Percentiles rank a stretch among this genome's conserved stretches.
phyloP scores from a whole-genome alignment of 139 green algal genomes.

The Chlorella ohadii region DNA sequence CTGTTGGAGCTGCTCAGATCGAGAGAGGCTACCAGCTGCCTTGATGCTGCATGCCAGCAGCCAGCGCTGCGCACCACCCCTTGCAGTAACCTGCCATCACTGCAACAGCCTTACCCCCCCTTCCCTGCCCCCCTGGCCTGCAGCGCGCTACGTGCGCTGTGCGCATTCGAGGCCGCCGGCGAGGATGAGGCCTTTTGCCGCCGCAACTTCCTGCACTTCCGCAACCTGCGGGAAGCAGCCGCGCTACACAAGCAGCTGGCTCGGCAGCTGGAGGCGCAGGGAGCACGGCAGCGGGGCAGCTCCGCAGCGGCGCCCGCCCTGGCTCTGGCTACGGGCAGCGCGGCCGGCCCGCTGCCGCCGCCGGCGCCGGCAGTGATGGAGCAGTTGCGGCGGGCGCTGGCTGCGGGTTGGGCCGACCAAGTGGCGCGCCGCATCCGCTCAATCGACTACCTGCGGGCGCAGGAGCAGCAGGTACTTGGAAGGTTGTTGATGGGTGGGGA shows the following conservation, averaged over 20 bases:
- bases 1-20: no score
- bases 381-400: constrained; percentile 71
- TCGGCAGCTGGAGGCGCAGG: constrained; percentile 41
- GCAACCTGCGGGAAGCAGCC: constrained; percentile 78
- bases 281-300: background rate
- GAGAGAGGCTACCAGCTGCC: no score
- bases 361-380: constrained; percentile 43
- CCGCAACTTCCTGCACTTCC: constrained; percentile 73
- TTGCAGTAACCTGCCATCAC: no score
- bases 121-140: background rate
- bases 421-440: constrained; percentile 60
- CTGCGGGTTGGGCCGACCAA: constrained; percentile 92
- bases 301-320: background rate
- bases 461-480: constrained; percentile 16
- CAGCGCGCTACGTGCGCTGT: constrained; percentile 75
- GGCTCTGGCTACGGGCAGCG: background rate
- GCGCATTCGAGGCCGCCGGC: constrained; percentile 71
- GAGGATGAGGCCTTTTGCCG: constrained; percentile 61
- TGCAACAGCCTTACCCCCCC: background rate
- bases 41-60: no score
- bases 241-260: constrained; percentile 75
- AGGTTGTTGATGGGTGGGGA: no score
- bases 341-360: constrained; percentile 1
- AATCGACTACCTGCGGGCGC: constrained; percentile 52
- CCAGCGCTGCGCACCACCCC: no score